Percentiles rank a stretch among this genome's conserved stretches.
phyloP scores from a whole-genome alignment of 1,284 basidiomycete species.

The Trichosporon asahii region DNA sequence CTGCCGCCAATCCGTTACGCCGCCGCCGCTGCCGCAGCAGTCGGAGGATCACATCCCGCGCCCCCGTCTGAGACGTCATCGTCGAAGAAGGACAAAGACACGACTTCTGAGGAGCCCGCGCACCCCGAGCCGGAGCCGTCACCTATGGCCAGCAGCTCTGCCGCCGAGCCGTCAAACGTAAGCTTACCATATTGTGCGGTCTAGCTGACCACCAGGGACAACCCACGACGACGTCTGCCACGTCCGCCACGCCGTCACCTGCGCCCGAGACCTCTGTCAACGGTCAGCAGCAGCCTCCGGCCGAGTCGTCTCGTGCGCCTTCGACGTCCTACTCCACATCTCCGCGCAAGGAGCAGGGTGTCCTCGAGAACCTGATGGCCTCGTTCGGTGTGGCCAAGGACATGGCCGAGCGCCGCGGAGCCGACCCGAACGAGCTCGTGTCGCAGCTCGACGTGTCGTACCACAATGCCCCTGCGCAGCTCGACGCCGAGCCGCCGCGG shows the following conservation, averaged over 20 bases:
- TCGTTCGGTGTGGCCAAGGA: constrained; percentile 85
- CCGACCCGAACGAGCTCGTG: constrained; percentile 82
- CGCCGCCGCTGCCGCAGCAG: constrained; percentile 83
- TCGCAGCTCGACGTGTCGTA: constrained; percentile 89
- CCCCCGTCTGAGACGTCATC: constrained; percentile 59
- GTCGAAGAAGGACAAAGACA: constrained; percentile 5
- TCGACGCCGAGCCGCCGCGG: constrained; percentile 94
- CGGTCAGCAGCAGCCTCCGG: constrained; percentile 16
- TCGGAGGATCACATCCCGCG: constrained; percentile 47
- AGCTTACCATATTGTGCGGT: constrained; percentile 4
- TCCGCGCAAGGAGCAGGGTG: constrained; percentile 43
- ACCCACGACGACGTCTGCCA: constrained; percentile 28
- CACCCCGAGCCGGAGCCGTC: constrained; percentile 9
- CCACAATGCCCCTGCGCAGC: constrained; percentile 80
- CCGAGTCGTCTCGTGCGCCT: constrained; percentile 53
- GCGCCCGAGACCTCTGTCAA: constrained; percentile 9
- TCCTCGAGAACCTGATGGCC: constrained; percentile 87
- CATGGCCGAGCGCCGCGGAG: constrained; percentile 67
- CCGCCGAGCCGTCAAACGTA: constrained; percentile 23
- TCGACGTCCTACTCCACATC: constrained; percentile 19
- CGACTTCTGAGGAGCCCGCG: constrained; percentile 22
- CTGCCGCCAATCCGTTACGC: constrained; percentile 82
- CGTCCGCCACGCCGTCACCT: constrained; percentile 35
- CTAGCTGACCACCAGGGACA: constrained; percentile 22
- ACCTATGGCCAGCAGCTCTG: constrained; percentile 6